Evolutionary conservation across 495 filamentous ascomycete genomes (phyloP).

Genomic region (Umbilicaria muhlenbergii): DNA sequence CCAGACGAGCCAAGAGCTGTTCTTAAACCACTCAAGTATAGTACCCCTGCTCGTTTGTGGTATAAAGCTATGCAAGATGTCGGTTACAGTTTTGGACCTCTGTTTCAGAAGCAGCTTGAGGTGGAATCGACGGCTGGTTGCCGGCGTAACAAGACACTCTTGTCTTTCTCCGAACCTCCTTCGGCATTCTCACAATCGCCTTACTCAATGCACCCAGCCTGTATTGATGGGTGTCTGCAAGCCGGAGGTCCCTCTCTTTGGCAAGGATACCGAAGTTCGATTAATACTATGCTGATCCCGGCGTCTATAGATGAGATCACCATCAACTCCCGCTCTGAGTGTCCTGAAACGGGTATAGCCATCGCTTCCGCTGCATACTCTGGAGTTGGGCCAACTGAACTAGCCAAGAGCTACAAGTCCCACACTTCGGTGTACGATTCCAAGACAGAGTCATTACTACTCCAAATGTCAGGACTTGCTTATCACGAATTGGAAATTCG

Average conservation of each 20-base stretch:
- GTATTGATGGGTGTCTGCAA: conserved; percentile 11
- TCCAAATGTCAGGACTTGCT: conserved; percentile 11
- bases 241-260: neutral
- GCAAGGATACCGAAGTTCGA: conserved; percentile 1
- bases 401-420: conserved; percentile 6
- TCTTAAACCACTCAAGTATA: conserved; percentile 2
- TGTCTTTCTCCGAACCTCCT: conserved; percentile 4
- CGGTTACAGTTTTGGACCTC: conserved; percentile 12
- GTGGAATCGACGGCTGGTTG: conserved; percentile 4
- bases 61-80: conserved; percentile 13
- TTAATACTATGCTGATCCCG: conserved; percentile 6
- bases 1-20: too few species aligned
- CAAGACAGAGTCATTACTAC: conserved; percentile 6
- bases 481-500: too few species aligned
- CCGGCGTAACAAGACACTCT: conserved; percentile 1
- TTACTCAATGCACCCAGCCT: conserved; percentile 9
- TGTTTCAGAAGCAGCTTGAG: conserved; percentile 6
- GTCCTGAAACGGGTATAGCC: neutral
- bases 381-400: neutral
- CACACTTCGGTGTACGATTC: conserved; percentile 10
- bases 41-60: conserved; percentile 3
- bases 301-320: conserved; percentile 5
- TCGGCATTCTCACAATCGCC: conserved; percentile 2
- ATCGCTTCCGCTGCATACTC: neutral
- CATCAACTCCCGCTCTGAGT: neutral